Evolutionary conservation across 2,329 filamentous ascomycete genomes (phyloP).

Genomic region (Ophiobolus disseminans): DNA sequence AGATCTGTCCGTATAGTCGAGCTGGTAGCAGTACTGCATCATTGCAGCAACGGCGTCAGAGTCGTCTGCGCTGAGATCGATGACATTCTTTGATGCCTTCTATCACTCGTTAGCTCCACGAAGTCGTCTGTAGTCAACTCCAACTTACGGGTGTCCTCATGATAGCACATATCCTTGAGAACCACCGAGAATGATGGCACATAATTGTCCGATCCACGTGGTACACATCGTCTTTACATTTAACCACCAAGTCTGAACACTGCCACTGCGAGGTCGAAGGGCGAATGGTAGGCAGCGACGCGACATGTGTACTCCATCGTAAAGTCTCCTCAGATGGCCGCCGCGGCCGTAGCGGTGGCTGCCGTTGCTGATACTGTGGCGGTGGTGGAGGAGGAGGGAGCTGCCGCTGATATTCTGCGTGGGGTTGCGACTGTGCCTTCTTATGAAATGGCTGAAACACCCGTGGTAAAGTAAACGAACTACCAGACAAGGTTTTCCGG

Average conservation of each 20-base stretch:
- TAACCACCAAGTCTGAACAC: slow-evolving; percentile 37
- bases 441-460: slow-evolving; percentile 23
- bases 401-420: too few species aligned
- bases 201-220: slow-evolving; percentile 40
- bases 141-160: slow-evolving; percentile 27
- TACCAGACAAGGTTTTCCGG: slow-evolving; percentile 19
- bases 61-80: slow-evolving; percentile 41
- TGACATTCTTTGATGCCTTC: slow-evolving; percentile 32
- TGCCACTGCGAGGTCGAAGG: slow-evolving; percentile 18
- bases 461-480: slow-evolving; percentile 10
- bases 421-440: slow-evolving; percentile 11
- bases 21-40: slow-evolving; percentile 43
- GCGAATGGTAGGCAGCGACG: neutral
- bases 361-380: slow-evolving; percentile 3
- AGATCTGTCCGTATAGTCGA: slow-evolving; percentile 38
- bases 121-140: neutral
- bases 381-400: neutral
- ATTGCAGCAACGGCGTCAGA: slow-evolving; percentile 41
- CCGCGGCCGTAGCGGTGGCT: slow-evolving; percentile 2
- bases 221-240: slow-evolving; percentile 37
- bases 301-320: neutral
- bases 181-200: slow-evolving; percentile 41
- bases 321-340: slow-evolving; percentile 3
- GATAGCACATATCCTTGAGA: slow-evolving; percentile 37
- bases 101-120: slow-evolving; percentile 15